A percentile compares a stretch with the other conserved stretches of the same genome.
phyloP scores from a whole-genome alignment of 768 basidiomycete species.

The Amanita inopinata region DNA sequence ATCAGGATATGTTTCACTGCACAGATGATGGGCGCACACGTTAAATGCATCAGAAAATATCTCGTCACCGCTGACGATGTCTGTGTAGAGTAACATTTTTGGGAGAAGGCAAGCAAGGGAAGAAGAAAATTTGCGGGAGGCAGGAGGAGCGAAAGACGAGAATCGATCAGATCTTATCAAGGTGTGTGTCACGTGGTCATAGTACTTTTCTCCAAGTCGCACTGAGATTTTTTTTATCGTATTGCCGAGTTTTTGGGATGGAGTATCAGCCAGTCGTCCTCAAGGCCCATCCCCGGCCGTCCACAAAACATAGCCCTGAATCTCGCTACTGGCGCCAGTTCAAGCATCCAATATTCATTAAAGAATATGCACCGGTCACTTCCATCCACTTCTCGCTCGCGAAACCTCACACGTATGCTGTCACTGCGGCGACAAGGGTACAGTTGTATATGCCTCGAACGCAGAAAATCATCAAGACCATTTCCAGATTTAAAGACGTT shows the following conservation, averaged over 20 bases:
- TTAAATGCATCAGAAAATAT: constrained; percentile 89
- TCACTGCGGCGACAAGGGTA: constrained; percentile 87
- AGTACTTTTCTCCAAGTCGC: constrained; percentile 8
- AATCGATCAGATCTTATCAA: constrained; percentile 32
- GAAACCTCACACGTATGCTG: constrained; percentile 89
- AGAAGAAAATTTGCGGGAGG: constrained; percentile 15
- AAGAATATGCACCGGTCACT: constrained; percentile 94
- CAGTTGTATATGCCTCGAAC: constrained; percentile 96
- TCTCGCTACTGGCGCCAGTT: constrained; percentile 83
- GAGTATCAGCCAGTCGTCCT: constrained; percentile 76
- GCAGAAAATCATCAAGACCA: constrained; percentile 93
- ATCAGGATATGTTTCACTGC: neutral
- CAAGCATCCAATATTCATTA: constrained; percentile 87
- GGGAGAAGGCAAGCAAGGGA: constrained; percentile 9
- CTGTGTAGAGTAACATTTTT: constrained; percentile 66
- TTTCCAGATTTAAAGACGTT: constrained; percentile 94
- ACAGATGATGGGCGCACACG: constrained; percentile 38
- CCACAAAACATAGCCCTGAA: constrained; percentile 59
- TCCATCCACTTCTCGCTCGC: constrained; percentile 85
- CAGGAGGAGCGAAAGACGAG: constrained; percentile 7
- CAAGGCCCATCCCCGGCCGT: constrained; percentile 45
- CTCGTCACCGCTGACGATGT: constrained; percentile 75
- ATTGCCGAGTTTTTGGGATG: constrained; percentile 31
- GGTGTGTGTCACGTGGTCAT: constrained; percentile 18
- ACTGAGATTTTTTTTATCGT: neutral